Percentiles rank a stretch among this genome's conserved stretches.
Conservation (phyloP, 208 protist species). For the Crithidia brevicula region DNA sequence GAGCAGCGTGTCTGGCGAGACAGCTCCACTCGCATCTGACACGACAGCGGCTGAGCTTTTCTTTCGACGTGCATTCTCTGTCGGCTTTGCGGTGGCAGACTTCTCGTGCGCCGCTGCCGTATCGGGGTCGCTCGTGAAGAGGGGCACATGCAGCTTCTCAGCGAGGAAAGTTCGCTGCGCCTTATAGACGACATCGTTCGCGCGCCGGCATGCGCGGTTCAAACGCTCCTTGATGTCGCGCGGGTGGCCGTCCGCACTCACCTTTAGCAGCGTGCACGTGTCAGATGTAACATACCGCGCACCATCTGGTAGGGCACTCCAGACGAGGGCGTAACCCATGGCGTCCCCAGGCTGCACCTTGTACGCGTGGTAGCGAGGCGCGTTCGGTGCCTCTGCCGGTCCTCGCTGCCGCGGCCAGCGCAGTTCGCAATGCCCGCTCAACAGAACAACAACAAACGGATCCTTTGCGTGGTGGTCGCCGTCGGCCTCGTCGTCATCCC, state of each 20-base stretch:
- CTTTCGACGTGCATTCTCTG: neutral
- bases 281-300: slow-evolving; percentile 59
- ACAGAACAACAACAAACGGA: slow-evolving; percentile 38
- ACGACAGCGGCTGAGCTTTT: too few relatives aligned
- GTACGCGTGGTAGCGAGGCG: slow-evolving; percentile 39
- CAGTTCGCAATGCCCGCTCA: slow-evolving; percentile 40
- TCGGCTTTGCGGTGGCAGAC: too few relatives aligned
- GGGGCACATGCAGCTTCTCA: slow-evolving; percentile 29
- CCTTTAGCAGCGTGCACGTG: slow-evolving; percentile 49
- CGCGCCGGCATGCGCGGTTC: slow-evolving; percentile 33
- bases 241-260: slow-evolving; percentile 15
- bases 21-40: neutral
- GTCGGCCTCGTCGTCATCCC: neutral
- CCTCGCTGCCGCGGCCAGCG: slow-evolving; percentile 23
- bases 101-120: neutral
- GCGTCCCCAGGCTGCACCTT: slow-evolving; percentile 59
- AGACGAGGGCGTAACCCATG: slow-evolving; percentile 54
- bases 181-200: slow-evolving; percentile 39
- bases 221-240: slow-evolving; percentile 31
- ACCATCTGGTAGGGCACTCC: slow-evolving; percentile 50
- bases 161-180: slow-evolving; percentile 43
- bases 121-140: slow-evolving; percentile 12
- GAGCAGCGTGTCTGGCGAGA: slow-evolving; percentile 6
- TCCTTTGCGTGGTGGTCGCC: neutral
- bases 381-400: slow-evolving; percentile 32